These are phyloP conservation scores for Durusdinium trenchii DNA, from an alignment of 73 alveolate genomes.

Conservation along the genomic window DNA sequence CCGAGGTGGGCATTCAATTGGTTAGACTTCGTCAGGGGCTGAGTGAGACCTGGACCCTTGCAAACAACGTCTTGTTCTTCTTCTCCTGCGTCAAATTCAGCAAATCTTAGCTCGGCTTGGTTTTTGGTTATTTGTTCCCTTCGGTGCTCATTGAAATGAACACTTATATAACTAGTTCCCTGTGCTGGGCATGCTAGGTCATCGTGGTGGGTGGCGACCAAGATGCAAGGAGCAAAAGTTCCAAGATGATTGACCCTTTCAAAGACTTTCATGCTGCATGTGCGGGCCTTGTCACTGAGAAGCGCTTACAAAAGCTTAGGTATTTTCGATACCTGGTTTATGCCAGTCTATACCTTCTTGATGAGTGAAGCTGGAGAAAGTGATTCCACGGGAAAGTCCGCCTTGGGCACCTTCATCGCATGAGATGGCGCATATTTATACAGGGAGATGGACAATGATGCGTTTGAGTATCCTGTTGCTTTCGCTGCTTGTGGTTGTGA, in stretches of 20 bases:
- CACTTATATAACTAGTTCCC: neutral
- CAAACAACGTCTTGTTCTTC: too few relatives aligned
- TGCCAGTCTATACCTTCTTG: slow-evolving; percentile 54
- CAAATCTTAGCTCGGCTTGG: too few relatives aligned
- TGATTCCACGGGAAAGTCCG: neutral
- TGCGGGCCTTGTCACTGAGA: neutral
- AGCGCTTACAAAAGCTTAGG: neutral
- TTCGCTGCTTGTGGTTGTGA: neutral
- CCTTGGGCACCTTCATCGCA: neutral
- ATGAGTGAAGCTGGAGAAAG: slow-evolving; percentile 7
- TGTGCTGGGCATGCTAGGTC: neutral
- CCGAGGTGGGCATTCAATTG: slow-evolving; percentile 79
- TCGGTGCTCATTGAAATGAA: neutral
- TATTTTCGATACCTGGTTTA: slow-evolving; percentile 48
- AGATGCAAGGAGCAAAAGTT: neutral
- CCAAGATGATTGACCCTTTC: neutral
- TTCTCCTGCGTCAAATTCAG: too few relatives aligned
- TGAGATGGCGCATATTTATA: too few relatives aligned
- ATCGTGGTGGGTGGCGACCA: slow-evolving; percentile 71
- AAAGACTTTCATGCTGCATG: neutral
- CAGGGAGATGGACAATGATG: too few relatives aligned
- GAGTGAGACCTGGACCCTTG: neutral
- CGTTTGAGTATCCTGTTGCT: too few relatives aligned
- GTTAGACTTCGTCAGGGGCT: slow-evolving; percentile 53
- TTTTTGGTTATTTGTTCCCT: too few relatives aligned